These are phyloP conservation scores for Eruca vesicaria DNA, from an alignment of 441 rosid genomes.

Conservation along the genomic window DNA sequence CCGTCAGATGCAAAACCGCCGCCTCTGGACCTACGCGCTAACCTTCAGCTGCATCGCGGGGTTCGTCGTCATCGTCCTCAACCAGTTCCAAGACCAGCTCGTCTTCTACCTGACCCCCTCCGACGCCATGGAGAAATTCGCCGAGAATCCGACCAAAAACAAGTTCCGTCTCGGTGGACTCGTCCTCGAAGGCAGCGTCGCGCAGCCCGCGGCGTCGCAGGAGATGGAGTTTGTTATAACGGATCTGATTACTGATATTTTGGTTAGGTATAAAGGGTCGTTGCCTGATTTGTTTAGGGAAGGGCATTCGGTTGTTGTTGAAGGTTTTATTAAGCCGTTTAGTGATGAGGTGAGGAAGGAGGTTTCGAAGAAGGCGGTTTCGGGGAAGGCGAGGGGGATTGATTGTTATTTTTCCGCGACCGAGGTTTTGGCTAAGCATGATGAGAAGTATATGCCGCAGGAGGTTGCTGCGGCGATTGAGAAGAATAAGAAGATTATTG, in stretches of 20 bases:
- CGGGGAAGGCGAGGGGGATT: slow-evolving; percentile 60
- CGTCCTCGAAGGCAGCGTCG: slow-evolving; percentile 90
- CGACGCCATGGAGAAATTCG: slow-evolving; percentile 77
- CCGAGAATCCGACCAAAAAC: slow-evolving; percentile 58
- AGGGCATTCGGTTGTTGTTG: slow-evolving; percentile 92
- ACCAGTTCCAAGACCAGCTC: slow-evolving; percentile 80
- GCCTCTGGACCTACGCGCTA: slow-evolving; percentile 85
- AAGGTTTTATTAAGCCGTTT: slow-evolving; percentile 81
- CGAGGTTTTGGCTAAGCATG: slow-evolving; percentile 95
- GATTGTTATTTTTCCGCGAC: slow-evolving; percentile 76
- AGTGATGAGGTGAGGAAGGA: slow-evolving; percentile 62
- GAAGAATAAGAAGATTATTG: slow-evolving; percentile 78
- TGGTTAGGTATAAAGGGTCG: slow-evolving; percentile 77
- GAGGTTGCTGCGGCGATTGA: slow-evolving; percentile 95
- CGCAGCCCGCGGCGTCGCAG: slow-evolving; percentile 63
- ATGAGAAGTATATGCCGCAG: slow-evolving; percentile 94
- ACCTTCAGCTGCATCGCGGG: slow-evolving; percentile 90
- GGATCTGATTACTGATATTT: slow-evolving; percentile 77
- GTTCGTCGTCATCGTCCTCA: slow-evolving; percentile 84
- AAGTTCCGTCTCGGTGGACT: slow-evolving; percentile 84
- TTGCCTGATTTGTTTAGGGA: slow-evolving; percentile 90
- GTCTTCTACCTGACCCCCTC: slow-evolving; percentile 90
- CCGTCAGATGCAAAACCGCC: slow-evolving; percentile 85
- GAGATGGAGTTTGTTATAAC: slow-evolving; percentile 90
- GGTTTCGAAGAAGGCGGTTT: slow-evolving; percentile 47